Percentiles rank a stretch among this genome's conserved stretches.
phyloP scores from a whole-genome alignment of 352 stramenopile genomes.

The Pythium aquatile region DNA sequence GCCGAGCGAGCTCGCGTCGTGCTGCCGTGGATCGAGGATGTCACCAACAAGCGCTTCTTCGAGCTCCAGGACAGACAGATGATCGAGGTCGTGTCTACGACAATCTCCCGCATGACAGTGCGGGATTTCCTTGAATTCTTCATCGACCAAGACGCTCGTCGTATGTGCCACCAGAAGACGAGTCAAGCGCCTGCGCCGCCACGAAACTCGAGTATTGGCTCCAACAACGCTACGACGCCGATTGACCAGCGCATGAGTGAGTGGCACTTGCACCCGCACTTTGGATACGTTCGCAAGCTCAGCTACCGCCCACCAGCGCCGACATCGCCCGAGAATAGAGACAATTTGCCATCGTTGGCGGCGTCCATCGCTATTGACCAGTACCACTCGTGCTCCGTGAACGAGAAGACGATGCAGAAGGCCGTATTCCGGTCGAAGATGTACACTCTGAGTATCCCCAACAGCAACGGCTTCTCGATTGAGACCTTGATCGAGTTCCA shows the following conservation, averaged over 20 bases:
- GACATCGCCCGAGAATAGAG: neutral
- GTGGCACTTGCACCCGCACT: constrained; percentile 52
- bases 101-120: constrained; percentile 38
- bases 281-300: constrained; percentile 53
- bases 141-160: constrained; percentile 34
- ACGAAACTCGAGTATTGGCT: constrained; percentile 1
- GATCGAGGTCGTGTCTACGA: constrained; percentile 50
- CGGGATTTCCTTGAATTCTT: constrained; percentile 48
- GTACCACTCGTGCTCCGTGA: constrained; percentile 49
- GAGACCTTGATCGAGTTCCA: constrained; percentile 55
- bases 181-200: constrained; percentile 13
- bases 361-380: constrained; percentile 56
- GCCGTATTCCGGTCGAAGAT: constrained; percentile 53
- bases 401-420: constrained; percentile 39
- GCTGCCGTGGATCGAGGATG: constrained; percentile 54
- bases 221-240: neutral
- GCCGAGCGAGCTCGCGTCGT: constrained; percentile 32
- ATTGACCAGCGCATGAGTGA: constrained; percentile 29
- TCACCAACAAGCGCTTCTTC: constrained; percentile 36
- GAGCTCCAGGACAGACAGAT: constrained; percentile 46
- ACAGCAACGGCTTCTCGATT: constrained; percentile 66
- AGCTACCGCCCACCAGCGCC: constrained; percentile 38
- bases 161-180: constrained; percentile 25
- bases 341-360: constrained; percentile 16
- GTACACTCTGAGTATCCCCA: constrained; percentile 60